These are phyloP conservation scores for Kuraishia hungarica DNA, from an alignment of 805 yeast species.

Conservation along the genomic window DNA sequence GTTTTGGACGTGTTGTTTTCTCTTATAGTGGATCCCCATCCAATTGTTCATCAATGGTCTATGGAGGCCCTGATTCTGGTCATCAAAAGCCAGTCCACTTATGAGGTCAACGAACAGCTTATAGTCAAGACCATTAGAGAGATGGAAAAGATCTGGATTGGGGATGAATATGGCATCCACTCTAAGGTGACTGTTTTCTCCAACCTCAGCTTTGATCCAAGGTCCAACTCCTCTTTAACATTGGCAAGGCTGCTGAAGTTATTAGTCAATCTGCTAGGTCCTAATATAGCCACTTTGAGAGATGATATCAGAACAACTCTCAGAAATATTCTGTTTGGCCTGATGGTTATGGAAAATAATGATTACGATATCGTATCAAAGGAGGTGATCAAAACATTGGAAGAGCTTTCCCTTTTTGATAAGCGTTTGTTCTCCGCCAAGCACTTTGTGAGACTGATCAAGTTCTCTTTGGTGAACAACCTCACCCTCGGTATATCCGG, in stretches of 20 bases:
- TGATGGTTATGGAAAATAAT: constrained; percentile 23
- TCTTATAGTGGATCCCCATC: constrained; percentile 73
- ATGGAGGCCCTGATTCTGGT: constrained; percentile 49
- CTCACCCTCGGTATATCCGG: constrained; percentile 22
- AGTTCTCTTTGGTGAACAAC: constrained; percentile 23
- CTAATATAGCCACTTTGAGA: constrained; percentile 32
- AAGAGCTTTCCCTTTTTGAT: constrained; percentile 41
- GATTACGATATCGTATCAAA: constrained; percentile 23
- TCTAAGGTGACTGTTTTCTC: constrained; percentile 34
- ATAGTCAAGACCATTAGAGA: constrained; percentile 34
- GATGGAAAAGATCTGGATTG: constrained; percentile 28
- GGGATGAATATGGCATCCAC: constrained; percentile 43
- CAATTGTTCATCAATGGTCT: constrained; percentile 70
- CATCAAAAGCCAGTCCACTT: constrained; percentile 40
- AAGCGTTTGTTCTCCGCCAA: constrained; percentile 21
- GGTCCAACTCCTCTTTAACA: constrained; percentile 30
- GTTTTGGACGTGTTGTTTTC: constrained; percentile 51
- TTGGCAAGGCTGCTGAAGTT: constrained; percentile 35
- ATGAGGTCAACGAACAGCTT: constrained; percentile 17
- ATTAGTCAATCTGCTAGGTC: constrained; percentile 49
- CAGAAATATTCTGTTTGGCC: constrained; percentile 27
- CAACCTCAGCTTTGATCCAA: constrained; percentile 37
- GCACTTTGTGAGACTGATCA: constrained; percentile 22
- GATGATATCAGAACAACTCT: constrained; percentile 19
- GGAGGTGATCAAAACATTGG: constrained; percentile 32